Conservation (phyloP, 495 filamentous ascomycete species). For the Clavariopsis aquatica region DNA sequence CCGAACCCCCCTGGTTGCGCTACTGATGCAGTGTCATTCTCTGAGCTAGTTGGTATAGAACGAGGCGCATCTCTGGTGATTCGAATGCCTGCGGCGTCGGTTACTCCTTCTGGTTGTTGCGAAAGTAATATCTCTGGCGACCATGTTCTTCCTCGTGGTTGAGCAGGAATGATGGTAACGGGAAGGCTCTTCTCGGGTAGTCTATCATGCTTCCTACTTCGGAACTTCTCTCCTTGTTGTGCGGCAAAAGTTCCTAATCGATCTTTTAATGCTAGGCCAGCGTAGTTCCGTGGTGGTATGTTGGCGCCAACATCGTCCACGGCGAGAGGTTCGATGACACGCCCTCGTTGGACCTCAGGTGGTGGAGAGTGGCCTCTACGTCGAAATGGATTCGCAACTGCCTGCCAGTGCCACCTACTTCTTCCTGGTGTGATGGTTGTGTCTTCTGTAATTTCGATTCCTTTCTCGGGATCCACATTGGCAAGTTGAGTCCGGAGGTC, state of each 20-base stretch:
- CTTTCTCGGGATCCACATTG: conserved; percentile 35
- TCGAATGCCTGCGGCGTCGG: neutral
- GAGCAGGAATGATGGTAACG: conserved; percentile 69
- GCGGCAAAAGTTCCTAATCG: conserved; percentile 45
- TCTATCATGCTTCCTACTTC: conserved; percentile 32
- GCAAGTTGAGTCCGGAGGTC: neutral
- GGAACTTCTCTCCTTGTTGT: conserved; percentile 43
- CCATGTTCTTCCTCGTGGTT: conserved; percentile 53
- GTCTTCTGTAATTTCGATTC: conserved; percentile 5
- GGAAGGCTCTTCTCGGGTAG: conserved; percentile 51
- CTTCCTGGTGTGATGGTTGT: neutral
- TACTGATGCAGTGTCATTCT: neutral
- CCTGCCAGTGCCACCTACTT: conserved; percentile 48
- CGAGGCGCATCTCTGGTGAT: conserved; percentile 1
- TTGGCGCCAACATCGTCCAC: conserved; percentile 25
- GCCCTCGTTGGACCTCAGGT: conserved; percentile 55
- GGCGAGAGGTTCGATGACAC: conserved; percentile 39
- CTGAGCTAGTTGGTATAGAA: neutral
- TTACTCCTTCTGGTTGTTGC: conserved; percentile 15
- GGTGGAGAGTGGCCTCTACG: conserved; percentile 56
- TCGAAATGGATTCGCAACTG: conserved; percentile 56
- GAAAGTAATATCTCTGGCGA: conserved; percentile 36
- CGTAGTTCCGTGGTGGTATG: conserved; percentile 42
- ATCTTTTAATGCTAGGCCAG: conserved; percentile 42
- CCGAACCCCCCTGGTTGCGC: conserved; percentile 1